Evolutionary conservation across 2,329 filamentous ascomycete species (phyloP).

Genomic region (Monosporascus cannonballus): DNA sequence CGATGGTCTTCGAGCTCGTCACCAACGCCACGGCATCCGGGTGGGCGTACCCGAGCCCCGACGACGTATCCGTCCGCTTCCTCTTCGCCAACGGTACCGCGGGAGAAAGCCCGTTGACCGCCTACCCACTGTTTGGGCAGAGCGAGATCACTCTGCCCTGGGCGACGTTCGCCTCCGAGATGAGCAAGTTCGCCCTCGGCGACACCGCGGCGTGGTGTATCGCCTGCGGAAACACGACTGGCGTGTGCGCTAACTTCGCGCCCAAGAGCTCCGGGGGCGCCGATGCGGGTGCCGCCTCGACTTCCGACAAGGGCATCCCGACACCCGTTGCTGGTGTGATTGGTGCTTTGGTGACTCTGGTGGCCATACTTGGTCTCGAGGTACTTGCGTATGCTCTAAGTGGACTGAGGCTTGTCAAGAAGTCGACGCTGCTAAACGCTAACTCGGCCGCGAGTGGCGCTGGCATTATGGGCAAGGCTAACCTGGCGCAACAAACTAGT

Average conservation of each 20-base stretch:
- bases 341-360: slow-evolving; percentile 59
- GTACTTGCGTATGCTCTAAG: slow-evolving; percentile 35
- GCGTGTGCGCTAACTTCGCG: slow-evolving; percentile 49
- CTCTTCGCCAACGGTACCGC: slow-evolving; percentile 55
- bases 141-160: slow-evolving; percentile 53
- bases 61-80: slow-evolving; percentile 54
- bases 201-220: slow-evolving; percentile 64
- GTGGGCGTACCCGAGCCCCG: slow-evolving; percentile 39
- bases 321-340: slow-evolving; percentile 75
- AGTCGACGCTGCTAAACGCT: slow-evolving; percentile 29
- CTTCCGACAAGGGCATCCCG: slow-evolving; percentile 47
- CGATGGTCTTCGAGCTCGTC: slow-evolving; percentile 72
- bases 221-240: slow-evolving; percentile 67
- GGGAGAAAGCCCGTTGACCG: slow-evolving; percentile 41
- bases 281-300: slow-evolving; percentile 15
- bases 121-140: slow-evolving; percentile 57
- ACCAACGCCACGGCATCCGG: slow-evolving; percentile 42
- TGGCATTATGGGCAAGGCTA: slow-evolving; percentile 14
- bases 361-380: slow-evolving; percentile 41
- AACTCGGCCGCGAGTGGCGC: slow-evolving; percentile 3
- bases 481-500: neutral
- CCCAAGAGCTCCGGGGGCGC: slow-evolving; percentile 19
- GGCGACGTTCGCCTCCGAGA: slow-evolving; percentile 57
- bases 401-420: slow-evolving; percentile 43
- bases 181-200: slow-evolving; percentile 62